Conservation (phyloP, 2,329 filamentous ascomycete species). For the Colletotrichum siamense region DNA sequence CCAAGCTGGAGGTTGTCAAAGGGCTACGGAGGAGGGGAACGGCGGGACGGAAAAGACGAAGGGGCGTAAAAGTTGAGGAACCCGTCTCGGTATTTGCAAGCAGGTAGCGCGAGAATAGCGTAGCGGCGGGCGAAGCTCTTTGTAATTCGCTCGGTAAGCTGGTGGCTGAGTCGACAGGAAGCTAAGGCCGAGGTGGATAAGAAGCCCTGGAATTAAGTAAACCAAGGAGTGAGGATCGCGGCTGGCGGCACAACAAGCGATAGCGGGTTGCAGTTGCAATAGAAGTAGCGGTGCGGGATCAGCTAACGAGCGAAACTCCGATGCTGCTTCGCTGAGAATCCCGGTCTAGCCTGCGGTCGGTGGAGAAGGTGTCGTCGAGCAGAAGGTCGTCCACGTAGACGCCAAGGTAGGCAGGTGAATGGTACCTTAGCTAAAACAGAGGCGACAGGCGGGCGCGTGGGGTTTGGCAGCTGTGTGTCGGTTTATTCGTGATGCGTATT, state of each 20-base stretch:
- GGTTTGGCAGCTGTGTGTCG: neutral
- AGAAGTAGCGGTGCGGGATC: neutral
- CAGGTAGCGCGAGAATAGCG: slow-evolving; percentile 5
- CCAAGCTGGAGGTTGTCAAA: neutral
- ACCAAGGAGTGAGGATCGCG: neutral
- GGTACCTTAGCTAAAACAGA: neutral
- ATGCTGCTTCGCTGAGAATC: neutral
- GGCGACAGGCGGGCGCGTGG: neutral
- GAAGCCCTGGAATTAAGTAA: neutral
- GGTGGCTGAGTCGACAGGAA: slow-evolving; percentile 12
- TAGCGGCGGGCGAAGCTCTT: neutral
- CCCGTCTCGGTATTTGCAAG: slow-evolving; percentile 13
- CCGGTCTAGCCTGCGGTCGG: neutral
- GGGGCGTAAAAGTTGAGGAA: neutral
- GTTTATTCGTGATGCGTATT: neutral
- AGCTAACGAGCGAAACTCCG: neutral
- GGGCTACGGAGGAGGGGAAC: neutral
- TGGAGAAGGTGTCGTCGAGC: neutral
- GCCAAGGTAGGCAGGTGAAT: neutral
- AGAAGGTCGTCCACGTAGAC: neutral
- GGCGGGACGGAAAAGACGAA: neutral
- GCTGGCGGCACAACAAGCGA: neutral
- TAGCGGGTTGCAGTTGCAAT: neutral
- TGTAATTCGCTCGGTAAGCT: slow-evolving; percentile 16
- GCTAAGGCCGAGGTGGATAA: slow-evolving; percentile 1